Evolutionary conservation across 148 eudicot genomes (phyloP).

Genomic region (Agrostemma githago): DNA sequence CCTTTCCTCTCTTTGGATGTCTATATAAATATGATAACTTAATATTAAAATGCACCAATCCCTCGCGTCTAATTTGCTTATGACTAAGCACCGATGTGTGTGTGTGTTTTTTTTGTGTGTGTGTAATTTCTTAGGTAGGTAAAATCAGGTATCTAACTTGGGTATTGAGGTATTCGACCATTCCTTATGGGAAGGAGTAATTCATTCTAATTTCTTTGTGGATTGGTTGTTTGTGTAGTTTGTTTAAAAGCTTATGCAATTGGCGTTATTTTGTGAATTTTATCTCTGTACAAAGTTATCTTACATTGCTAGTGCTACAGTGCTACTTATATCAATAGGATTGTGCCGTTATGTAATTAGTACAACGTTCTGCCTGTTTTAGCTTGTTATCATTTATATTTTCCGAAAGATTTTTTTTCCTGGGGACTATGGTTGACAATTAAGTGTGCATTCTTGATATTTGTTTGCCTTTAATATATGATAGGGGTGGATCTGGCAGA

Average conservation of each 20-base stretch:
- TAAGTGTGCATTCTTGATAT: not conserved
- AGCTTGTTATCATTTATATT: not conserved
- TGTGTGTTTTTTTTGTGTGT: too few species aligned
- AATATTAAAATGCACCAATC: too few species aligned
- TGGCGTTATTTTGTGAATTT: not conserved
- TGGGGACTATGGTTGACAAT: not conserved
- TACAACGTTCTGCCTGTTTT: not conserved
- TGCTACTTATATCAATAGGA: not conserved
- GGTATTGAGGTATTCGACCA: not conserved
- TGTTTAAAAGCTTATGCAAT: not conserved
- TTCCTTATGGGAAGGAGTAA: not conserved
- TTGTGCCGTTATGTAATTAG: not conserved
- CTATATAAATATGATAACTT: not conserved
- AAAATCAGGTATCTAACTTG: not conserved
- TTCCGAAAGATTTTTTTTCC: not conserved
- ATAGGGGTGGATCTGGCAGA: conserved; percentile 81
- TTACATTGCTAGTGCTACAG: not conserved
- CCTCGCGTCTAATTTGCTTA: not conserved
- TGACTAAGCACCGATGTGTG: not conserved
- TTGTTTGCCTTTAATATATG: conserved; percentile 14
- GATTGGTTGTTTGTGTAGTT: not conserved
- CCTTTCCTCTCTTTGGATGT: not conserved
- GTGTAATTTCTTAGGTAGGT: too few species aligned
- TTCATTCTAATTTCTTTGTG: not conserved
- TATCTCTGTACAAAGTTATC: not conserved